Percentiles rank a stretch among this genome's conserved stretches.
These are phyloP conservation scores for Taphrina betulina DNA, from an alignment of 1,139 yeast species.

Conservation along the genomic window DNA sequence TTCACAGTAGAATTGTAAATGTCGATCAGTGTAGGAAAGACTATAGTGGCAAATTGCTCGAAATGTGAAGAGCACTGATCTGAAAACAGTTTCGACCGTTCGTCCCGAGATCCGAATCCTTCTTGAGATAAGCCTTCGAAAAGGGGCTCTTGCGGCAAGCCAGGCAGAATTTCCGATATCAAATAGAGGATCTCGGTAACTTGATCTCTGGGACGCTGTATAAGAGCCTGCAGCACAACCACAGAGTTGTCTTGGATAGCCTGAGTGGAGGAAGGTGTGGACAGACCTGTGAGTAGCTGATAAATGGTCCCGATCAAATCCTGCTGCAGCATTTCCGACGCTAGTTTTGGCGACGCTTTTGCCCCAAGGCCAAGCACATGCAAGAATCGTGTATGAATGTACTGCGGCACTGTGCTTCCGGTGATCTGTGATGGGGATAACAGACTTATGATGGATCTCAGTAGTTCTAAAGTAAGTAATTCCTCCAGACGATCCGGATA, in stretches of 20 bases:
- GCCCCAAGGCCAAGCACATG: constrained; percentile 49
- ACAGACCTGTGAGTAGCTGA: constrained; percentile 44
- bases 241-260: constrained; percentile 40
- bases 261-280: constrained; percentile 40
- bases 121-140: constrained; percentile 44
- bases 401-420: constrained; percentile 35
- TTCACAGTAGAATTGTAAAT: constrained; percentile 78
- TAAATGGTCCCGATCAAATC: constrained; percentile 43
- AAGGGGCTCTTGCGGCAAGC: constrained; percentile 45
- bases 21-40: constrained; percentile 63
- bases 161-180: constrained; percentile 55
- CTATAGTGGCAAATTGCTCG: constrained; percentile 50
- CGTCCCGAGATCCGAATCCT: neutral
- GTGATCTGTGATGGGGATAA: constrained; percentile 38
- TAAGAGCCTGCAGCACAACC: constrained; percentile 63
- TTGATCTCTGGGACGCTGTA: constrained; percentile 71
- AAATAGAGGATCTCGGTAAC: constrained; percentile 58
- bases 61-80: constrained; percentile 41
- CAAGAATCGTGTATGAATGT: constrained; percentile 41
- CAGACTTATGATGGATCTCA: constrained; percentile 43
- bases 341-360: constrained; percentile 44
- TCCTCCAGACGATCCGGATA: constrained; percentile 52
- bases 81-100: neutral
- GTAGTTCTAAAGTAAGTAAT: constrained; percentile 47
- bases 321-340: constrained; percentile 41